phyloP scores from a whole-genome alignment of 225 moss, liverwort and hornwort species.

The Lunularia cruciata region DNA sequence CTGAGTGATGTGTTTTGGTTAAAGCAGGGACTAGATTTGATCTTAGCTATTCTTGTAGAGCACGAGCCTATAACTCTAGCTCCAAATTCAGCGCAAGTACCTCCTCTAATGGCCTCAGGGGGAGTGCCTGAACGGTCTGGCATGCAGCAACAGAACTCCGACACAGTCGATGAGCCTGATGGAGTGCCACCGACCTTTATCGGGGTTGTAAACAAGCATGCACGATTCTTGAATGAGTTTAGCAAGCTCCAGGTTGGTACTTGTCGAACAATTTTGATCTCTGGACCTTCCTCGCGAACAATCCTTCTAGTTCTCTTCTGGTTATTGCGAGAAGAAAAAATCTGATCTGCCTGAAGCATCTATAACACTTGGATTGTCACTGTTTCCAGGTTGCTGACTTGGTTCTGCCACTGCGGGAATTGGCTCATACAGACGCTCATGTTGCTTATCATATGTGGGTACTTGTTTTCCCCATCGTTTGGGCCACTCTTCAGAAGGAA shows the following conservation, averaged over 20 bases:
- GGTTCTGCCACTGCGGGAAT: constrained; percentile 88
- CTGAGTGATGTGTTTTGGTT: constrained; percentile 99
- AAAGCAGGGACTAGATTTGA: constrained; percentile 94
- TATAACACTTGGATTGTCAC: constrained; percentile 27
- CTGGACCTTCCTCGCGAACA: no score
- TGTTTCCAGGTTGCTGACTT: constrained; percentile 82
- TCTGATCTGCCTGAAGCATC: background rate
- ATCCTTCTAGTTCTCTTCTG: background rate
- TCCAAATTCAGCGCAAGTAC: constrained; percentile 99
- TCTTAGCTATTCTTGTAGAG: constrained; percentile 97
- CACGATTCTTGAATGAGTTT: constrained; percentile 92
- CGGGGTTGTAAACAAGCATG: constrained; percentile 94
- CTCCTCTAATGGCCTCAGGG: constrained; percentile 98
- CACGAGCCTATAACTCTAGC: constrained; percentile 98
- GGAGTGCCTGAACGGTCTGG: constrained; percentile 95
- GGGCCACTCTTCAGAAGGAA: constrained; percentile 99
- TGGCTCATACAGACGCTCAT: constrained; percentile 98
- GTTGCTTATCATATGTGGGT: constrained; percentile 99
- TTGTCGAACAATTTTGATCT: background rate
- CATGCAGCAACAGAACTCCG: constrained; percentile 83
- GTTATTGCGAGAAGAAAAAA: background rate
- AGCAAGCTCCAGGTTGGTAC: constrained; percentile 90
- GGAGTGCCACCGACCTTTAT: constrained; percentile 95
- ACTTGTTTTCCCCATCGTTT: constrained; percentile 96
- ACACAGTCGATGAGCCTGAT: constrained; percentile 88